Conservation (phyloP, 495 filamentous ascomycete genomes). For the Letharia lupina region DNA sequence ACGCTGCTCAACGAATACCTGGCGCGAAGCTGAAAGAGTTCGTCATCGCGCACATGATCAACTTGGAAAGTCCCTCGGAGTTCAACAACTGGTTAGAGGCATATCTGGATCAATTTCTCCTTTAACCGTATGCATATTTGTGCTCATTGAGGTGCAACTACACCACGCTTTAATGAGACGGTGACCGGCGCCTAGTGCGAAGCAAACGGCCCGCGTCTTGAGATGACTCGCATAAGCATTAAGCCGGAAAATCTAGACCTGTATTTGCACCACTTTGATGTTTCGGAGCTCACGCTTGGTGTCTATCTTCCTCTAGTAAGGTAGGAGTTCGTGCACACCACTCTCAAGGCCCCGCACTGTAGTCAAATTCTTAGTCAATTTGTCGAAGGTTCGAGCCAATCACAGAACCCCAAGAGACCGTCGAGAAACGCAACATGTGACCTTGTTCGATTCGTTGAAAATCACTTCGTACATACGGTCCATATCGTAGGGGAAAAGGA, state of each 20-base stretch:
- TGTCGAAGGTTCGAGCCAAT: neutral
- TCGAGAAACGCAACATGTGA: conserved; percentile 16
- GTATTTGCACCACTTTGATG: neutral
- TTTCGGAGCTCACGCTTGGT: conserved; percentile 12
- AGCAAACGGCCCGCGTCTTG: neutral
- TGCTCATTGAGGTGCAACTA: neutral
- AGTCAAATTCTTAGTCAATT: neutral
- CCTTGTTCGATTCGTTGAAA: neutral
- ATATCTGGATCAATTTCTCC: conserved; percentile 1
- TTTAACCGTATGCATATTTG: neutral
- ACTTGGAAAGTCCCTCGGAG: conserved; percentile 12
- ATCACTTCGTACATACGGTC: neutral
- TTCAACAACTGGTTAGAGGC: conserved; percentile 4
- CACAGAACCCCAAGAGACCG: neutral
- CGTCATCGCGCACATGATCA: conserved; percentile 12
- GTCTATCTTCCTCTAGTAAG: neutral
- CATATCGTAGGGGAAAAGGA: neutral
- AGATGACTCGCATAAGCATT: conserved; percentile 6
- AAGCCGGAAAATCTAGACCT: neutral
- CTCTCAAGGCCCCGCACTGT: neutral
- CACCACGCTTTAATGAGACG: neutral
- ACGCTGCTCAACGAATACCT: conserved; percentile 1
- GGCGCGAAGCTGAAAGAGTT: conserved; percentile 10
- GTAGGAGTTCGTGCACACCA: conserved; percentile 10
- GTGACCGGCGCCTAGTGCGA: neutral